Percentiles rank a stretch among this genome's conserved stretches.
Evolutionary conservation across 2,329 filamentous ascomycete species (phyloP).

Genomic region (Fusarium tuaranense): DNA sequence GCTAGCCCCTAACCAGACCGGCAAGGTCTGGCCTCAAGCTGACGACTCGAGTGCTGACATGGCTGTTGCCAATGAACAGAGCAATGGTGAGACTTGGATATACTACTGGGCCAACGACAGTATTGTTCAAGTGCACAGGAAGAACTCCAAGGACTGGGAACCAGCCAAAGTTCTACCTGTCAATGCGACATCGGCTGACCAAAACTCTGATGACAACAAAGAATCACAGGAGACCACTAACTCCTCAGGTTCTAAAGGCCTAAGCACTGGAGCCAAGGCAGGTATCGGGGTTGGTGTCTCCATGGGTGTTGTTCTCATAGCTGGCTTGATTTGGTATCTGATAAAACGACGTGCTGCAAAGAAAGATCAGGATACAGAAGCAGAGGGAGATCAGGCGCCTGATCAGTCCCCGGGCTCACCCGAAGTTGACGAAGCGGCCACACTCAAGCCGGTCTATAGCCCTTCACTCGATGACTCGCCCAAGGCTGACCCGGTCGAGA

Average conservation of each 20-base stretch:
- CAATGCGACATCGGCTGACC: background rate
- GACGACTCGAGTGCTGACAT: background rate
- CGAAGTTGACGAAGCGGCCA: background rate
- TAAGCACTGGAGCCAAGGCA: conserved; percentile 1
- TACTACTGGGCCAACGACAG: conserved; percentile 7
- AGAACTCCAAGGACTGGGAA: background rate
- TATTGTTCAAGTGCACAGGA: background rate
- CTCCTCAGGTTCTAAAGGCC: background rate
- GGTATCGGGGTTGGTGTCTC: background rate
- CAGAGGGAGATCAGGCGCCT: background rate
- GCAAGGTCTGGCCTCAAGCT: background rate
- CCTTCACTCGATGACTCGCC: background rate
- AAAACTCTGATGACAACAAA: background rate
- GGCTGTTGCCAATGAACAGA: background rate
- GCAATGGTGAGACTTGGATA: background rate
- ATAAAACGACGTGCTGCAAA: background rate
- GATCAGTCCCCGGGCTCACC: background rate
- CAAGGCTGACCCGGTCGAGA: background rate
- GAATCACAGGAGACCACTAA: background rate
- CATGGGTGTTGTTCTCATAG: background rate
- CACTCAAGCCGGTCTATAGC: background rate
- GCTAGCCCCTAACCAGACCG: background rate
- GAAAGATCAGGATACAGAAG: background rate
- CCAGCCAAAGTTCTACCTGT: background rate
- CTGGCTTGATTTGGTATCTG: background rate